Evolutionary conservation across 1,139 yeast species (phyloP), one percentile per base, ranked within the genome.

Genomic region (Pichia sp.): DNA sequence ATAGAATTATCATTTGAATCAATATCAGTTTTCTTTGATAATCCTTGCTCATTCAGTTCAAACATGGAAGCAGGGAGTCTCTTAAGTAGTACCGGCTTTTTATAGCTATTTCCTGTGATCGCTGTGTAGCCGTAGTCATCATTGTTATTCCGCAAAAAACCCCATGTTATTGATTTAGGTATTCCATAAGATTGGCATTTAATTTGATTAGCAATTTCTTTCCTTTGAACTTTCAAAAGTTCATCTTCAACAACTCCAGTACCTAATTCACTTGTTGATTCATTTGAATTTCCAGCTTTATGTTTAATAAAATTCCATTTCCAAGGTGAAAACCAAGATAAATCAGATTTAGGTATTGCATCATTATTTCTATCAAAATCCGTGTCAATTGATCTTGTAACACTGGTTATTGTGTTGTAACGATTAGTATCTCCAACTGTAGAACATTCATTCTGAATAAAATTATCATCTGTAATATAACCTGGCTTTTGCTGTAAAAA

Each of bases 81-180:
- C 24, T 46, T 53, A 46, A 50, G 44, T 37, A 41, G 47, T 38
- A 51, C 61, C 19, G 55, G 71, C 55, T 46, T 53, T 22, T 52
- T 50, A 36, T 62, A 61, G 9, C 65, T 56, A 0, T 71, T 63
- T 10, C 71, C 72, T 11, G 59, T 47, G 5, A 69, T 56, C 1
- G 69, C 64, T 23, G 68, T 49, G 37, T 64, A 62, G 1, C 69
- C 69, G 8, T 33, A 38, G 2, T 33, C 29, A n/a, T 39, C 40
- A 7, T 38, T 43, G 13, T 24, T 20, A 6, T 18, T 31, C 9
- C 33, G 39, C 27, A 42, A 43, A 23, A 40, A 51, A 0, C 55
- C 57, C 62, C 62, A 59, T 4, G 56, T 47, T 5, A 40, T 24
- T 5, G 58, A 41, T 16, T 45, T 49, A 3, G 46, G 50, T 29